Conservation (phyloP, 2,329 filamentous ascomycete genomes). For the Penicillium palitans region DNA sequence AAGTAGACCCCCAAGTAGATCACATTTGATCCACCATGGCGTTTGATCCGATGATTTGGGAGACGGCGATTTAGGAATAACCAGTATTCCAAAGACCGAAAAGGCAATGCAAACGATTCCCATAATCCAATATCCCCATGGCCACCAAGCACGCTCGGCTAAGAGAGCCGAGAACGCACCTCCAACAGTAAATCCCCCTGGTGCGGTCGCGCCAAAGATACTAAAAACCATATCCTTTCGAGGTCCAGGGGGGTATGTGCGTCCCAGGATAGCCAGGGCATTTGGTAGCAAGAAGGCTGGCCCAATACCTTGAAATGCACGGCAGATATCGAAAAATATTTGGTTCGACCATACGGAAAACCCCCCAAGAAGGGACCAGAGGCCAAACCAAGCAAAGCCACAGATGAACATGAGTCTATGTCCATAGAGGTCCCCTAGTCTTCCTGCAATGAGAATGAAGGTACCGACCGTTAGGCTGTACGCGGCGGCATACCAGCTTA, state of each 20-base stretch:
- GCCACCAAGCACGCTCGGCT: constrained; percentile 50
- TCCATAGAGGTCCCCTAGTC: constrained; percentile 42
- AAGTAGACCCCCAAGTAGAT: constrained; percentile 41
- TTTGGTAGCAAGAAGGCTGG: constrained; percentile 66
- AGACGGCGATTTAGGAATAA: constrained; percentile 14
- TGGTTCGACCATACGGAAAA: constrained; percentile 41
- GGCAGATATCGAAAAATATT: constrained; percentile 52
- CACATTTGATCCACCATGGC: constrained; percentile 11
- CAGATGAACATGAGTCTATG: constrained; percentile 39
- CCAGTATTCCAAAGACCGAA: constrained; percentile 33
- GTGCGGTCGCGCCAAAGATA: constrained; percentile 51
- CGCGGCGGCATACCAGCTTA: constrained; percentile 44
- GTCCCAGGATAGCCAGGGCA: constrained; percentile 62
- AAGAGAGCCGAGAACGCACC: constrained; percentile 42
- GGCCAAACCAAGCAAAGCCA: constrained; percentile 39
- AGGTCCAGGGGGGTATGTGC: constrained; percentile 55
- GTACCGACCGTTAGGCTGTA: constrained; percentile 50
- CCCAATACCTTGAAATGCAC: constrained; percentile 58
- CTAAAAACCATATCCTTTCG: constrained; percentile 62
- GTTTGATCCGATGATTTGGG: background rate
- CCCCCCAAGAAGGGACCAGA: constrained; percentile 42
- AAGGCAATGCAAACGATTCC: constrained; percentile 45
- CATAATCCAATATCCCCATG: constrained; percentile 52
- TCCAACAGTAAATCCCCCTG: constrained; percentile 47
- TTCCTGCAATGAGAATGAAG: constrained; percentile 39